Evolutionary conservation across 805 yeast species (phyloP).

Genomic region (Metahyphopichia silvanorum): DNA sequence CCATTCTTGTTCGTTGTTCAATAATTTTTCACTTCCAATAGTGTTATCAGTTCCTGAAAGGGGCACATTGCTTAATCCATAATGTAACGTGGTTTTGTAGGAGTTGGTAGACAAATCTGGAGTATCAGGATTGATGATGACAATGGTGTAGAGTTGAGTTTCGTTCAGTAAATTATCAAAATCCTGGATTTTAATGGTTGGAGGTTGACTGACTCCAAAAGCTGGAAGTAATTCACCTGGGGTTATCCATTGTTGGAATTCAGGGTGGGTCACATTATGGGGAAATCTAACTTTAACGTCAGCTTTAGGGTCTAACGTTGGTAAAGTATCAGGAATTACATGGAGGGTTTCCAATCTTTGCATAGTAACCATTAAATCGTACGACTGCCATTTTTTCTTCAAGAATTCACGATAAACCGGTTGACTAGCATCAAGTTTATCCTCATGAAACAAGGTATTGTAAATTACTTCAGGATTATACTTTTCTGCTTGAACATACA

Average conservation of each 20-base stretch:
- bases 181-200: conserved; percentile 74
- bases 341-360: conserved; percentile 84
- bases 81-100: conserved; percentile 68
- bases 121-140: conserved; percentile 87
- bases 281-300: conserved; percentile 76
- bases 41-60: conserved; percentile 56
- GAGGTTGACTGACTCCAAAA: conserved; percentile 69
- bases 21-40: conserved; percentile 44
- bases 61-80: conserved; percentile 70
- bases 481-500: conserved; percentile 61
- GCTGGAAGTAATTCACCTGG: conserved; percentile 80
- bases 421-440: conserved; percentile 57
- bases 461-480: conserved; percentile 83
- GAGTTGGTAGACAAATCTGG: conserved; percentile 73
- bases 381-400: conserved; percentile 66
- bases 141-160: conserved; percentile 65
- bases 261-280: conserved; percentile 46
- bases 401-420: conserved; percentile 79
- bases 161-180: conserved; percentile 46
- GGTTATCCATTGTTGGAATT: conserved; percentile 63
- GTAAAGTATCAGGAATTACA: conserved; percentile 91
- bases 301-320: conserved; percentile 79
- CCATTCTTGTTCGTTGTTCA: conserved; percentile 26
- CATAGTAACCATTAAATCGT: conserved; percentile 76
- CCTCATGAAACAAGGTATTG: conserved; percentile 50